Evolutionary conservation across 2,329 filamentous ascomycete species (phyloP), one percentile per base, ranked within the genome.

Genomic region (Phialemonium atrogriseum): DNA sequence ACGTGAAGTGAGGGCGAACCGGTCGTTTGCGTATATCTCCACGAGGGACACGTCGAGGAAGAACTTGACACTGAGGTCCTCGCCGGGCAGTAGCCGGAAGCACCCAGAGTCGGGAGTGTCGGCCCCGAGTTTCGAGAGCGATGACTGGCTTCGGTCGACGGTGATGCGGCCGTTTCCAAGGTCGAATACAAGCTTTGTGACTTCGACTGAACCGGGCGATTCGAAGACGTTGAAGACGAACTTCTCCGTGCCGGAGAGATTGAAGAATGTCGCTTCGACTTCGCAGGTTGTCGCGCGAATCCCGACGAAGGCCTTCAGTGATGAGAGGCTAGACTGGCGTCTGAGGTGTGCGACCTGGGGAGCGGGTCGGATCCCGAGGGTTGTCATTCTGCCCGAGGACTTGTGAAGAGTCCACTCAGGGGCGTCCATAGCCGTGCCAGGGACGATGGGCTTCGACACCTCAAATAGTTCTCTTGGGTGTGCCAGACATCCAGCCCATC

Each of bases 31-130:
- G 16, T 35, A 46, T 7, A 46, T 11, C 19, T 46, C 44, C n/a
- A 46, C 33, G 10, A 43, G 25, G 9, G 42, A 45, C 12, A 36
- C 40, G 30, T 46, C 42, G n/a, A 42, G 41, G 24, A 45, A 42
- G 10, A 46, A 24, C 5, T 38, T 31, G 5, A 45, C 10, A 4
- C 36, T 22, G 7, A 46, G 42, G 15, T 44, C 36, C 33, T 46
- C 44, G 11, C 42, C 40, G 5, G 36, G 25, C 14, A 27, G 25
- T 7, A 27, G 25, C 10, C 15, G 25, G 25, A 27, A 18, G 10
- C n/a, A 7, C 5, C 25, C 25, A 14, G 25, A 27, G 15, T 27
- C 25, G n/a, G 25, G 25, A n/a, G 15, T 17, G 8, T 9, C 10
- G 12, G 25, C 9, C 25, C 25, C 25, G 15, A 27, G 25, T 4